phyloP scores from a whole-genome alignment of 2,329 filamentous ascomycete genomes.

The Verticillium klebahnii region DNA sequence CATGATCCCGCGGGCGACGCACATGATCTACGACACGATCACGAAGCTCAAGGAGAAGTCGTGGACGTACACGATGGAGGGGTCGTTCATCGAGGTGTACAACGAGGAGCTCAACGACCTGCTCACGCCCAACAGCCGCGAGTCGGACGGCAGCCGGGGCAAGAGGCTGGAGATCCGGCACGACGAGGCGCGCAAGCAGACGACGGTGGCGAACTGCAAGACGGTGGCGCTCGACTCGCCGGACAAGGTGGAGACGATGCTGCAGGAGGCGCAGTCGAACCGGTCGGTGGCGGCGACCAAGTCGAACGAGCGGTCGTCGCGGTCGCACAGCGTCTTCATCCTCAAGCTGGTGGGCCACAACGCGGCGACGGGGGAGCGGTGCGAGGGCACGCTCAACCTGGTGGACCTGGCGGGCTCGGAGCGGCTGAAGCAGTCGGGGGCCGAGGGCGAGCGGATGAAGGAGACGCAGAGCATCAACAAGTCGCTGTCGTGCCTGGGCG shows the following conservation, averaged over 20 bases:
- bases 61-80: slow-evolving; percentile 92
- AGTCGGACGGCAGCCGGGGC: slow-evolving; percentile 59
- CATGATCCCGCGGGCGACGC: slow-evolving; percentile 91
- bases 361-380: slow-evolving; percentile 70
- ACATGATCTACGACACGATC: slow-evolving; percentile 90
- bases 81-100: slow-evolving; percentile 95
- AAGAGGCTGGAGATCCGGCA: slow-evolving; percentile 89
- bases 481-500: slow-evolving; percentile 83
- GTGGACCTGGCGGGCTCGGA: slow-evolving; percentile 95
- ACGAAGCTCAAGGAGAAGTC: slow-evolving; percentile 81
- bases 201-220: slow-evolving; percentile 74
- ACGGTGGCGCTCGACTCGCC: slow-evolving; percentile 74
- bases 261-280: slow-evolving; percentile 77
- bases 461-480: slow-evolving; percentile 99
- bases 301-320: slow-evolving; percentile 89
- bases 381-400: slow-evolving; percentile 90
- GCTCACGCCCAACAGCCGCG: slow-evolving; percentile 53
- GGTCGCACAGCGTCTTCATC: slow-evolving; percentile 95
- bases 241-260: slow-evolving; percentile 72
- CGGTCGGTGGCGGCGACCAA: slow-evolving; percentile 94
- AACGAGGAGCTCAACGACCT: slow-evolving; percentile 96
- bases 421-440: slow-evolving; percentile 79
- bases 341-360: slow-evolving; percentile 74
- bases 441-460: slow-evolving; percentile 79
- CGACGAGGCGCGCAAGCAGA: slow-evolving; percentile 76